A percentile compares a stretch with the other conserved stretches of the same genome.
Evolutionary conservation across 2,329 filamentous ascomycete species (phyloP).

Genomic region (Aspergillus tamarii): DNA sequence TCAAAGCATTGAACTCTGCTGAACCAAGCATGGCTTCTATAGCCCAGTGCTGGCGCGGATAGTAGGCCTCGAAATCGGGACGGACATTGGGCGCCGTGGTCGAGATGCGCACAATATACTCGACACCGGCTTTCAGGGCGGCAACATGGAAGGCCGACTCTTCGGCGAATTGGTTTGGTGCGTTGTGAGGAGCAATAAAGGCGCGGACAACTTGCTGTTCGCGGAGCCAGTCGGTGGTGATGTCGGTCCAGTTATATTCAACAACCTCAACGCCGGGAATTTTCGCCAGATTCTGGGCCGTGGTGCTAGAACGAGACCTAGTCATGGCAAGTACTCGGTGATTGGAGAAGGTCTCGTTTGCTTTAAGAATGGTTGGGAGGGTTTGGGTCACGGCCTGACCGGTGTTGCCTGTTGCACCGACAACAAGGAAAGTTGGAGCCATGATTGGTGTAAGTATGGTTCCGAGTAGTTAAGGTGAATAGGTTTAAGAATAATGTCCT

Average conservation of each 20-base stretch:
- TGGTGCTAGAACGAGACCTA: slow-evolving; percentile 27
- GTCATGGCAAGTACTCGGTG: slow-evolving; percentile 38
- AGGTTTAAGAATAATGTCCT: too few relatives aligned
- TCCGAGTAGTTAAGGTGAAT: too few relatives aligned
- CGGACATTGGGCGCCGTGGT: slow-evolving; percentile 42
- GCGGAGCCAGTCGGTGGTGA: slow-evolving; percentile 46
- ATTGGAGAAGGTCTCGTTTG: slow-evolving; percentile 15
- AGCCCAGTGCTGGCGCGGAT: slow-evolving; percentile 46
- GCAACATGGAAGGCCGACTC: slow-evolving; percentile 43
- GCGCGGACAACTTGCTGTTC: slow-evolving; percentile 38
- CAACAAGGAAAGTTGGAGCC: slow-evolving; percentile 40
- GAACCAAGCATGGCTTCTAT: slow-evolving; percentile 43
- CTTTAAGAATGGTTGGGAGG: slow-evolving; percentile 27
- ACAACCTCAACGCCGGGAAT: slow-evolving; percentile 39
- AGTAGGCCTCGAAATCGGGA: slow-evolving; percentile 41
- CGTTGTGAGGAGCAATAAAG: slow-evolving; percentile 46
- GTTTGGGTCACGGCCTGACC: slow-evolving; percentile 33
- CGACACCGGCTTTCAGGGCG: slow-evolving; percentile 40
- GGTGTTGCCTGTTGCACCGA: slow-evolving; percentile 46
- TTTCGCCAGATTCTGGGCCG: slow-evolving; percentile 31
- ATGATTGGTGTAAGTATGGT: slow-evolving; percentile 21
- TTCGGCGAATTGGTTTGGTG: slow-evolving; percentile 44
- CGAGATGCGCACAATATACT: slow-evolving; percentile 50
- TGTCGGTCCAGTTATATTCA: slow-evolving; percentile 43
- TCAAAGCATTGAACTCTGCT: slow-evolving; percentile 38